A percentile compares a stretch with the other conserved stretches of the same genome.
These are phyloP conservation scores for Mycena vitilis DNA, from an alignment of 768 basidiomycete species.

Conservation along the genomic window DNA sequence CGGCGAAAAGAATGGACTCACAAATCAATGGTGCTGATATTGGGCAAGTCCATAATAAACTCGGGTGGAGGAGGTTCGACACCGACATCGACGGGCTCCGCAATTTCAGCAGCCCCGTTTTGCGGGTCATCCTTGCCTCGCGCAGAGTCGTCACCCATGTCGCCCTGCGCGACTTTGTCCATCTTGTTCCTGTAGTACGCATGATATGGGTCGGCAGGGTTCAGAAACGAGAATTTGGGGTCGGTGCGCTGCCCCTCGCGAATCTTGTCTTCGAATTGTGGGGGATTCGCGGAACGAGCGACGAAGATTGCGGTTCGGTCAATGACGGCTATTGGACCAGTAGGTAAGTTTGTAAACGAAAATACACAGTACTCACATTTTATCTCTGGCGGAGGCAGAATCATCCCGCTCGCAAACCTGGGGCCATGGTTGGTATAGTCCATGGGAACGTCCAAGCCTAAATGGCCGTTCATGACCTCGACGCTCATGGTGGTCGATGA, in stretches of 20 bases:
- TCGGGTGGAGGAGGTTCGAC: slow-evolving; percentile 83
- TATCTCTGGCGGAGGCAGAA: slow-evolving; percentile 96
- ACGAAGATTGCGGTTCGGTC: slow-evolving; percentile 94
- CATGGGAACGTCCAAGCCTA: slow-evolving; percentile 52
- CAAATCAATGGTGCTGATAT: slow-evolving; percentile 91
- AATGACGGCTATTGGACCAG: slow-evolving; percentile 76
- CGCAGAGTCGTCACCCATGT: slow-evolving; percentile 70
- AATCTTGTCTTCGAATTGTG: slow-evolving; percentile 96
- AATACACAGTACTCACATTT: slow-evolving; percentile 71
- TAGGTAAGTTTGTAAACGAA: slow-evolving; percentile 41
- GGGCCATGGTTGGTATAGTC: slow-evolving; percentile 45
- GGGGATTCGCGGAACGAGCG: slow-evolving; percentile 93
- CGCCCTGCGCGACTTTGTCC: slow-evolving; percentile 83
- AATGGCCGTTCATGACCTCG: slow-evolving; percentile 50
- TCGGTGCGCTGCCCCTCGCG: slow-evolving; percentile 95
- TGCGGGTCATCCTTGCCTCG: slow-evolving; percentile 59
- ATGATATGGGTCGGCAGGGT: slow-evolving; percentile 97
- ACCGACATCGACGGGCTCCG: slow-evolving; percentile 70
- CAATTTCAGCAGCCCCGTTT: slow-evolving; percentile 46
- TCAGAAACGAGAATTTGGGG: slow-evolving; percentile 99
- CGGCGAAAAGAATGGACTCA: slow-evolving; percentile 55
- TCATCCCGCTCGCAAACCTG: slow-evolving; percentile 86
- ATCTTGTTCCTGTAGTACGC: slow-evolving; percentile 96
- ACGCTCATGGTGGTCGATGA: slow-evolving; percentile 59
- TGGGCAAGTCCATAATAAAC: slow-evolving; percentile 88